Evolutionary conservation across 345 rosid species (phyloP).

Genomic region (Brassica incana): DNA sequence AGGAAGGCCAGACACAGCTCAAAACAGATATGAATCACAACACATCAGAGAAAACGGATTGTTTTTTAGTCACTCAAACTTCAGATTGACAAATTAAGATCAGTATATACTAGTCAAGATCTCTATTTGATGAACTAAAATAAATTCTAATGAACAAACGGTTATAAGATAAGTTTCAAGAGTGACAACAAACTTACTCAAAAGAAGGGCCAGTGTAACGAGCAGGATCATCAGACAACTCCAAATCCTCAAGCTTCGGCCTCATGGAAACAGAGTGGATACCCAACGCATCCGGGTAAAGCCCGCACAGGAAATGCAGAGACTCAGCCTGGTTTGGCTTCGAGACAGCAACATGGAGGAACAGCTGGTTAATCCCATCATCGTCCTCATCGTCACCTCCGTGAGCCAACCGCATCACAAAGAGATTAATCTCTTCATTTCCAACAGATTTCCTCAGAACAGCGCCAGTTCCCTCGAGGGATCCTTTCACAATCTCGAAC

Average conservation of each 20-base stretch:
- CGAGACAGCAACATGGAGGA: conserved; percentile 77
- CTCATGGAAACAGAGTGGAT: conserved; percentile 86
- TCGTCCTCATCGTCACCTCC: conserved; percentile 57
- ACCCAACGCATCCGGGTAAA: conserved; percentile 91
- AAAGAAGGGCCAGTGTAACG: conserved; percentile 75
- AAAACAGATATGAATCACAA: background rate
- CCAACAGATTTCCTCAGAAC: conserved; percentile 64
- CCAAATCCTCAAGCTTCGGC: conserved; percentile 53
- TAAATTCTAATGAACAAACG: background rate
- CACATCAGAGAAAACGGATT: too few relatives aligned
- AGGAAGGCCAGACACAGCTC: background rate
- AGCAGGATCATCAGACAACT: conserved; percentile 43
- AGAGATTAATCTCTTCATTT: conserved; percentile 68
- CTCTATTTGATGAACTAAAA: background rate
- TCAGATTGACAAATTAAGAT: too few relatives aligned
- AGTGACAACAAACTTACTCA: conserved; percentile 47
- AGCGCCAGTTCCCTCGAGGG: conserved; percentile 68
- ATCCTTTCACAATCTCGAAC: conserved; percentile 66
- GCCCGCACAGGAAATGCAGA: conserved; percentile 78
- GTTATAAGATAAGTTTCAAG: background rate
- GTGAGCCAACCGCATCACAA: conserved; percentile 63
- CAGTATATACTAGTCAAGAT: background rate
- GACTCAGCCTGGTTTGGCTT: conserved; percentile 70
- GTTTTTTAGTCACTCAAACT: too few relatives aligned
- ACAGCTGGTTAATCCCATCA: conserved; percentile 74